These are phyloP conservation scores for Microsporum canis DNA, from an alignment of 2,329 filamentous ascomycete genomes.

Conservation along the genomic window DNA sequence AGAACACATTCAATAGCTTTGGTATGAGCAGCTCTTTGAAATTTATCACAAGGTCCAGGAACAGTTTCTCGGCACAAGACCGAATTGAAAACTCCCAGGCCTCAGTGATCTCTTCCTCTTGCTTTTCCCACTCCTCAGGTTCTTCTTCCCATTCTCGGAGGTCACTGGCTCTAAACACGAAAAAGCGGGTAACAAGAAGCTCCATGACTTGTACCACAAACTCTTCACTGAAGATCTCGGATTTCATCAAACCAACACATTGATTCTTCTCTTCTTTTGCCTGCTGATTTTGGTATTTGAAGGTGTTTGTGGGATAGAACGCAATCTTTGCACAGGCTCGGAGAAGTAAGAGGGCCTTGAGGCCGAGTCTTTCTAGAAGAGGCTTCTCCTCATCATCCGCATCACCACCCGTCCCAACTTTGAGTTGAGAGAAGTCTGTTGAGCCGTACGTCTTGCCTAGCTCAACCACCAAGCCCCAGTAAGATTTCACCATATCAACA, in stretches of 20 bases:
- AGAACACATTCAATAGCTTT: slow-evolving; percentile 72
- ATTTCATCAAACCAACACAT: slow-evolving; percentile 59
- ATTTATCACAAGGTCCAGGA: slow-evolving; percentile 79
- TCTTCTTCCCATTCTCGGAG: slow-evolving; percentile 88
- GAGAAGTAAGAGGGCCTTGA: slow-evolving; percentile 73
- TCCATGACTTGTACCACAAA: slow-evolving; percentile 75
- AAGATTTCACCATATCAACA: slow-evolving; percentile 62
- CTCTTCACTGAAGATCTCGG: slow-evolving; percentile 60
- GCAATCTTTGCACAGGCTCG: slow-evolving; percentile 76
- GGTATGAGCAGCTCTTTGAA: slow-evolving; percentile 72
- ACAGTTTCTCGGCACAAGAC: slow-evolving; percentile 85
- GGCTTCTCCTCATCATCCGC: slow-evolving; percentile 40
- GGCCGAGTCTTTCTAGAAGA: slow-evolving; percentile 63
- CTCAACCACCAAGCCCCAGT: slow-evolving; percentile 70
- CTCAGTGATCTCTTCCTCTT: slow-evolving; percentile 72
- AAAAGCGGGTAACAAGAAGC: slow-evolving; percentile 72
- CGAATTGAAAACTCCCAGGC: slow-evolving; percentile 88
- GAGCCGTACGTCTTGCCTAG: slow-evolving; percentile 58
- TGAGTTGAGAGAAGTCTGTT: slow-evolving; percentile 22
- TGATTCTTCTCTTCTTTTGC: slow-evolving; percentile 64
- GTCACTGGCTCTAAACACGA: slow-evolving; percentile 75
- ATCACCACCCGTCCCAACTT: slow-evolving; percentile 34
- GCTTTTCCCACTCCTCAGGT: slow-evolving; percentile 88
- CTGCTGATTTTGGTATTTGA: slow-evolving; percentile 67
- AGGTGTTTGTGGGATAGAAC: slow-evolving; percentile 66